Conservation (phyloP, 2,329 filamentous ascomycete genomes). For the Cadophora sp. region DNA sequence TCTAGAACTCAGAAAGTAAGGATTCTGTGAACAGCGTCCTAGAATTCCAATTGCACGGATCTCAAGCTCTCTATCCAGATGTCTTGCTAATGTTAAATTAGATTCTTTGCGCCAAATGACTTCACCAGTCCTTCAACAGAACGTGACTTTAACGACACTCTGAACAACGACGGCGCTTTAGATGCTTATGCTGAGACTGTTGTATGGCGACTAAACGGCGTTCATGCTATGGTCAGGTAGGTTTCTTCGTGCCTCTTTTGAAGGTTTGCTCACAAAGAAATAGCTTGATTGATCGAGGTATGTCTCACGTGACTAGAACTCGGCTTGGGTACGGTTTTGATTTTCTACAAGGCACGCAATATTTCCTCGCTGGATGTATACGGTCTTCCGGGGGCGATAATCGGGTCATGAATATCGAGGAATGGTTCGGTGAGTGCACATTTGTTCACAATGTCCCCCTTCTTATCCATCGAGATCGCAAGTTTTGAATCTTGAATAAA, state of each 20-base stretch:
- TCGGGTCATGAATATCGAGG: slow-evolving; percentile 23
- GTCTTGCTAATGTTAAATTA: slow-evolving; percentile 10
- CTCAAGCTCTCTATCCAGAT: background rate
- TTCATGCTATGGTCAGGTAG: slow-evolving; percentile 42
- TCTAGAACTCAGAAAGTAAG: slow-evolving; percentile 42
- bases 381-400: slow-evolving; percentile 10
- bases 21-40: background rate
- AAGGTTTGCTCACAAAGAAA: slow-evolving; percentile 14
- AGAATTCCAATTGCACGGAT: background rate
- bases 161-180: slow-evolving; percentile 44
- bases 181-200: slow-evolving; percentile 52
- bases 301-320: background rate
- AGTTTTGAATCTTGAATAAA: background rate
- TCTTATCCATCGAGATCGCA: background rate
- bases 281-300: slow-evolving; percentile 38
- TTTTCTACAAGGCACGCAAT: slow-evolving; percentile 33
- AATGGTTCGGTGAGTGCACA: slow-evolving; percentile 37
- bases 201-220: slow-evolving; percentile 50
- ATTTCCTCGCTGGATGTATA: slow-evolving; percentile 39
- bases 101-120: slow-evolving; percentile 40
- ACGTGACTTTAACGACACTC: slow-evolving; percentile 34
- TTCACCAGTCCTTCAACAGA: slow-evolving; percentile 18
- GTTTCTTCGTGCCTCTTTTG: background rate
- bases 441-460: background rate
- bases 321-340: background rate